Evolutionary conservation across 1,284 basidiomycete species (phyloP).

Genomic region (Ganoderma sinense): DNA sequence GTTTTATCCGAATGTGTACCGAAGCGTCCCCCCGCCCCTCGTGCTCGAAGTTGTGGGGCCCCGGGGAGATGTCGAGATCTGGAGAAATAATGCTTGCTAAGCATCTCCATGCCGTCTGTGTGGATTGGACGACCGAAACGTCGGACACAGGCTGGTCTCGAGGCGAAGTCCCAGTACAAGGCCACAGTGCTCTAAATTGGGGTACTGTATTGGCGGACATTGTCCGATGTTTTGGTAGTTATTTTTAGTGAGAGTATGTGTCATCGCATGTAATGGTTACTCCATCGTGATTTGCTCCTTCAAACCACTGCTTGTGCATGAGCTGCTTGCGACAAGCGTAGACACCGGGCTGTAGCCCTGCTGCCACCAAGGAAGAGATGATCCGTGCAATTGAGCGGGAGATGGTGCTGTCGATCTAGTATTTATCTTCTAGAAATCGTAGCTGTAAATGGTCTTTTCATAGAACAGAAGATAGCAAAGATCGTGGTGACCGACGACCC

Average conservation of each 20-base stretch:
- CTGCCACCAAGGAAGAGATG: too few relatives aligned
- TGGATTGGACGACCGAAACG: neutral
- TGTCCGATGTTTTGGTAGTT: neutral
- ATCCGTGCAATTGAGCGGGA: too few relatives aligned
- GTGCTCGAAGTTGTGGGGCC: slow-evolving; percentile 19
- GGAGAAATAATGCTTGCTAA: neutral
- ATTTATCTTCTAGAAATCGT: too few relatives aligned
- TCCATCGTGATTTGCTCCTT: too few relatives aligned
- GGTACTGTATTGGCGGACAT: neutral
- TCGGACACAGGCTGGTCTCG: neutral
- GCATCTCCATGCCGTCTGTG: neutral
- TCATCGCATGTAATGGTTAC: neutral
- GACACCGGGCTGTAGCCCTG: too few relatives aligned
- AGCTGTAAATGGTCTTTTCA: too few relatives aligned
- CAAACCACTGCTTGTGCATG: too few relatives aligned
- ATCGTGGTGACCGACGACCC: too few relatives aligned
- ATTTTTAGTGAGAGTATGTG: neutral
- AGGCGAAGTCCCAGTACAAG: neutral
- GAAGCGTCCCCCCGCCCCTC: slow-evolving; percentile 17
- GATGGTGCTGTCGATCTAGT: too few relatives aligned
- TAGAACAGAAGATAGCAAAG: too few relatives aligned
- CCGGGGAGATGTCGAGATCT: slow-evolving; percentile 5
- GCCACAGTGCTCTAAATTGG: too few relatives aligned
- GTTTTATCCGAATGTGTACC: slow-evolving; percentile 30
- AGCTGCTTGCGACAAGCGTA: too few relatives aligned